These are phyloP conservation scores for Zasmidium angulare DNA, from an alignment of 2,329 filamentous ascomycete genomes.

Conservation along the genomic window DNA sequence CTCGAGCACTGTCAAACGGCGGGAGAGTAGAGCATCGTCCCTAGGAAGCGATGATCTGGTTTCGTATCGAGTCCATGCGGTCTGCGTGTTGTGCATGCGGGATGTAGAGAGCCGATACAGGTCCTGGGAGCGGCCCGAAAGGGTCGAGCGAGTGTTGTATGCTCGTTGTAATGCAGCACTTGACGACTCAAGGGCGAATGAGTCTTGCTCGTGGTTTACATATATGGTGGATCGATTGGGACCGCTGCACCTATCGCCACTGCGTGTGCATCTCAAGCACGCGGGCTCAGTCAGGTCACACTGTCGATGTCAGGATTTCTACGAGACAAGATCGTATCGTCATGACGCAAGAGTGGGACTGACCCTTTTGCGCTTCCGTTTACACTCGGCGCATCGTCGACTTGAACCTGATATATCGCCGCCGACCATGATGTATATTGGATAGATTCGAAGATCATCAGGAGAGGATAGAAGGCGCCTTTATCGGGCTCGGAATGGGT, in stretches of 20 bases:
- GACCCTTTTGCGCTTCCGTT: constrained; percentile 2
- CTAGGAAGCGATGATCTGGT: background rate
- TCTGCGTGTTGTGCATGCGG: background rate
- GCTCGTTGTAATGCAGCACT: background rate
- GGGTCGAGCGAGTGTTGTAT: background rate
- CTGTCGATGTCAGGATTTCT: background rate
- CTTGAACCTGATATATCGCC: constrained; percentile 23
- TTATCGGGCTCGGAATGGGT: too few relatives aligned
- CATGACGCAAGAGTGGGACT: background rate
- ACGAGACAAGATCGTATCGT: background rate
- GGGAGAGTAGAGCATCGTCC: background rate
- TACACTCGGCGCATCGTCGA: constrained; percentile 2
- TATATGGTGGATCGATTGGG: background rate
- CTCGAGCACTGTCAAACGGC: background rate
- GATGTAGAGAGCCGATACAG: background rate
- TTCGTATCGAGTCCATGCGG: background rate
- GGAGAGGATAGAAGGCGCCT: too few relatives aligned
- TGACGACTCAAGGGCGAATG: background rate
- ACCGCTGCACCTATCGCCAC: background rate
- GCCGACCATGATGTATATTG: constrained; percentile 31
- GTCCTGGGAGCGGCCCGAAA: background rate
- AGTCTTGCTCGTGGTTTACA: background rate
- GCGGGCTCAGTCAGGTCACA: constrained; percentile 1
- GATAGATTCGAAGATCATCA: too few relatives aligned
- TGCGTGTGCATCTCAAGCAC: background rate